Conservation (phyloP, 2,329 filamentous ascomycete species). For the Lachnellula occidentalis region DNA sequence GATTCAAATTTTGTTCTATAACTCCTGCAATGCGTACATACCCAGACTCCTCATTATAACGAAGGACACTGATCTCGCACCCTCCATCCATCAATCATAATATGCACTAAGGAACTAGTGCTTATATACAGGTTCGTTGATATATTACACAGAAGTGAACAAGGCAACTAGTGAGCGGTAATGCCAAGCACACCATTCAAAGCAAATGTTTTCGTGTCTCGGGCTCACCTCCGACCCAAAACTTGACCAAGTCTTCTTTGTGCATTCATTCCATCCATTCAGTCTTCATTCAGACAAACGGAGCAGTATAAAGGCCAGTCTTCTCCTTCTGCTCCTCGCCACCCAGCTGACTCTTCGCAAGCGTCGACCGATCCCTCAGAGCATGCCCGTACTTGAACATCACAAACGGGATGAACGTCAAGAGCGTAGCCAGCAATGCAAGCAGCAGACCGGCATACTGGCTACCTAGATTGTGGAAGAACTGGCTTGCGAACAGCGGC, state of each 20-base stretch:
- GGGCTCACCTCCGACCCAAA: not conserved
- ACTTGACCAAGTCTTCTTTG: not conserved
- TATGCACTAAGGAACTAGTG: not conserved
- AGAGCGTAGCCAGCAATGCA: conserved; percentile 44
- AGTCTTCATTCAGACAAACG: conserved; percentile 13
- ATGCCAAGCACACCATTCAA: too few species aligned
- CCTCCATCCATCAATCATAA: not conserved
- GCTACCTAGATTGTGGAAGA: conserved; percentile 68
- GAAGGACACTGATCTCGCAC: not conserved
- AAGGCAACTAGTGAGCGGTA: too few species aligned
- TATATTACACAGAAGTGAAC: too few species aligned
- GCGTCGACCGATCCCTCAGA: conserved; percentile 29
- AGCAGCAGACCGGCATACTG: conserved; percentile 66
- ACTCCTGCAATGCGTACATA: not conserved
- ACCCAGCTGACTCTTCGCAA: conserved; percentile 23
- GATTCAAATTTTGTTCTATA: not conserved
- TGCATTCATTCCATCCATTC: not conserved
- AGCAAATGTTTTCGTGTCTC: not conserved
- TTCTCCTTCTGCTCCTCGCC: conserved; percentile 19
- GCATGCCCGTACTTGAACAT: conserved; percentile 55
- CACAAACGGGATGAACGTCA: conserved; percentile 75
- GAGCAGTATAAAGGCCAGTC: conserved; percentile 17
- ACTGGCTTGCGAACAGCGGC: conserved; percentile 65
- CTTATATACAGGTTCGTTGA: too few species aligned
- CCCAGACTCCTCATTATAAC: not conserved